Base-by-base conservation (phyloP, 2,329 filamentous ascomycete species). In the Diaporthe aspalathi region DNA sequence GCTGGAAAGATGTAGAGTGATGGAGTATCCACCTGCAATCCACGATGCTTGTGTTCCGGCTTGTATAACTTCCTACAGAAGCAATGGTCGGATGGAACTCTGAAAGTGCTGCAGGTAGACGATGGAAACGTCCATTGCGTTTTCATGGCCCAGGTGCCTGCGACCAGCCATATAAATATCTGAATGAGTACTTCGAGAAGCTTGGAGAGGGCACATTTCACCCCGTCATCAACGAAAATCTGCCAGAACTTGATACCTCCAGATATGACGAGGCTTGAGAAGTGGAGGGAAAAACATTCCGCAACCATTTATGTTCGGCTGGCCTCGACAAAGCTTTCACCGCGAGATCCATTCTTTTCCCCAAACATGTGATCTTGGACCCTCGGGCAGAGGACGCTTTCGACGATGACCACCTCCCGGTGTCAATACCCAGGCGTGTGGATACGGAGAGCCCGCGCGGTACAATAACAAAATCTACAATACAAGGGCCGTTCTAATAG, bases 1-100 rank as follows among this genome's bases (percentile, higher is more conserved):
- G 87, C 72, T 90, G 89, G 72, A 91, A 91, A 49, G 87, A 86
- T 0, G 89, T 91, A 68, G 86, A 87, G 85, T 85, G 62, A 89
- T 84, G 65, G 89, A 77, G 11, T 83, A 82, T 7, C 85, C 83
- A 0, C 85, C 88, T 11, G 85, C 86, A 0, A 84, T 84, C 86
- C 86, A 88, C 5, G 84, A 80, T 77, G 3, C 82, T 82, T 47
- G 57, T 0, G 57, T 62, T 0, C 57, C 57, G 29, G 24, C 57
- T 47, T 62, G 40, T 62, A 47, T 40, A 62, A 35, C 27, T 62
- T 16, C 40, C 43, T 62, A 16, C 24, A 47, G 22, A 47, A 62
- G n/a, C 40, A 45, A 47, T 14, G n/a, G 17, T 47, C 43, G 17
- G 17, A 47, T 12, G 57, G 57, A 11, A 11, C 9, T 0, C 3